Percentiles rank a stretch among this genome's conserved stretches.
phyloP scores from a whole-genome alignment of 306 rosid species.

The Trifolium fragiferum region DNA sequence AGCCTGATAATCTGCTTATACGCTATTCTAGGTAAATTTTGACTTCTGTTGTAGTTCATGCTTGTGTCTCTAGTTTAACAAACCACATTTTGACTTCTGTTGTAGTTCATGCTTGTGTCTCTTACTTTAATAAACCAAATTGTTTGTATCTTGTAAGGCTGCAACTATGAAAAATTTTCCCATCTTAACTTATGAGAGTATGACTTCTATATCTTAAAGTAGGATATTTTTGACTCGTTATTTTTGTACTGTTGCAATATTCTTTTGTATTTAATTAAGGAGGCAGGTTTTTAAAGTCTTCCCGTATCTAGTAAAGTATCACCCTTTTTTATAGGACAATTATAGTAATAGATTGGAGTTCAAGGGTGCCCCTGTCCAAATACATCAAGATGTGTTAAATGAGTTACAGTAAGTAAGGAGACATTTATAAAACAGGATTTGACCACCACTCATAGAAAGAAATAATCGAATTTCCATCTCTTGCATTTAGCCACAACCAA shows the following conservation, averaged over 20 bases:
- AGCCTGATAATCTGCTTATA: conserved; percentile 93
- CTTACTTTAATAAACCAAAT: conserved; percentile 33
- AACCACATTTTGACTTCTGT: conserved; percentile 33
- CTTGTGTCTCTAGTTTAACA: conserved; percentile 18
- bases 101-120: conserved; percentile 28
- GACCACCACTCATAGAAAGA: background rate
- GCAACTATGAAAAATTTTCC: conserved; percentile 27
- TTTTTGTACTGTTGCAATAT: conserved; percentile 9
- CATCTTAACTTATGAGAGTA: conserved; percentile 19
- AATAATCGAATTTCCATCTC: background rate
- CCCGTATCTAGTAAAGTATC: conserved; percentile 23
- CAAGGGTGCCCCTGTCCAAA: background rate
- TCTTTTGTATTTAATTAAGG: background rate
- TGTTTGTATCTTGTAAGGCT: conserved; percentile 5
- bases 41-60: conserved; percentile 39
- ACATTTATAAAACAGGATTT: background rate
- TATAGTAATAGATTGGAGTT: background rate
- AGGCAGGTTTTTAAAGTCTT: conserved; percentile 16
- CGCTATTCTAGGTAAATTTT: conserved; percentile 77
- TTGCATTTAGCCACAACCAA: background rate
- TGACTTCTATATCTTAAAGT: background rate
- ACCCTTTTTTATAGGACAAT: background rate
- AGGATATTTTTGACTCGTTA: conserved; percentile 1
- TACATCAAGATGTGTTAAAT: background rate
- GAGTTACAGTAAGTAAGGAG: background rate